Evolutionary conservation across 805 yeast genomes (phyloP), one percentile per base, ranked within the genome.

Genomic region (Kodamaea sagamina): DNA sequence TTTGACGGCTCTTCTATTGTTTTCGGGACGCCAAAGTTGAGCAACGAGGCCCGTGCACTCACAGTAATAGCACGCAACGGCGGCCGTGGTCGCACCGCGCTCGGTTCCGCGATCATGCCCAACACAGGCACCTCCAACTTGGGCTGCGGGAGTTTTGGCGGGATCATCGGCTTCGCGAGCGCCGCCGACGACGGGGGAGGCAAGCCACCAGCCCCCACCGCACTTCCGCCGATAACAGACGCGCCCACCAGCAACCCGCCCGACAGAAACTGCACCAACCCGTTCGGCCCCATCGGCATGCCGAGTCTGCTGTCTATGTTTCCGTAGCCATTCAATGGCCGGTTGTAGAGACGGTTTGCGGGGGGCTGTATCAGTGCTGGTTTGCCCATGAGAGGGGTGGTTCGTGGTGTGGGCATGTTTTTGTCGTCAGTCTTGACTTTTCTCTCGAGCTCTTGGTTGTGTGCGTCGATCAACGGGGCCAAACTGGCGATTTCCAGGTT

Each of bases 361-460:
- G 74, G 72, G 6, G 75, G 75, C 47, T 70, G 75, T 13, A 71
- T 69, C 13, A 72, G 61, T 13, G 75, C 75, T 4, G 72, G 71
- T 42, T 68, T 68, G 3, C 75, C 75, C 75, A 71, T 70, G 41
- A 71, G 53, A 7, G 74, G 73, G 6, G 53, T 35, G 3, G 35
- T 12, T 10, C 40, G 15, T 4, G 34, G 34, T 17, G 15, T 15
- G n/a, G 34, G 17, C 10, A 12, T 25, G 13, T 26, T 15, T 17
- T 29, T 25, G 27, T 11, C 25, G 8, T 25, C 32, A 12, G 25
- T 24, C 9, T 26, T 13, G 18, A 11, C 57, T 22, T 58, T 60
- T 40, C 53, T 51, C 27, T 58, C 56, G 19, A 61, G 43, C 3
- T 52, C 65, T 27, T 63, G 62, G 45, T 62, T 57, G 41, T 67